Base-by-base conservation (phyloP, 208 protist species). In the Crithidia bombi region DNA sequence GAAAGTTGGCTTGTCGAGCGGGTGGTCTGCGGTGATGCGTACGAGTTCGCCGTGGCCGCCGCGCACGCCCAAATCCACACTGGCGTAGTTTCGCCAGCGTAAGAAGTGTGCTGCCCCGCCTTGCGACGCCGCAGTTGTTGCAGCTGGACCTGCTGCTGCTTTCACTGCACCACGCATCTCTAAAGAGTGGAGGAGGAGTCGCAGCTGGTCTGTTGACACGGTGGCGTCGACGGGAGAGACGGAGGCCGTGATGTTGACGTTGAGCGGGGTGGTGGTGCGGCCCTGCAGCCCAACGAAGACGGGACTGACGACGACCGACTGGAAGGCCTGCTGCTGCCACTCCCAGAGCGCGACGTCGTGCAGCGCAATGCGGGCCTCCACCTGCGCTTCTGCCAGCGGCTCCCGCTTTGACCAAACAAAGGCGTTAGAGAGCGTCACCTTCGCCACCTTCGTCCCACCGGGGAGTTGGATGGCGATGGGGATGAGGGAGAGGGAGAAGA, bases 341-440 rank as follows among this genome's bases (percentile, higher is more conserved):
- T 92, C 83, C 78, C 75, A 85, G 2, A 87, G 49, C 17, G 61
- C 63, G 38, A 85, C 47, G 23, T 82, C 69, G 46, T 87, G 82
- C n/a, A 89, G 21, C 23, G 78, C 87, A n/a, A 89, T 49, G 52
- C 79, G 70, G 1, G 71, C 73, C 61, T 92, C 83, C 38, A 87
- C 52, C 52, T 72, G 49, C 32, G 77, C 81, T 1, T 77, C 72
- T 33, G 54, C 56, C 28, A 62, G 32, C 12, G 33, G 44, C 51
- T 83, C 79, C 58, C 55, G 35, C 61, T 75, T 85, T 5, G 83
- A 92, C 61, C 79, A 87, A 10, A 88, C 30, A 44, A 83, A 71
- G 49, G 68, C 76, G 65, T 84, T 85, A 15, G 76, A 78, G 39
- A 92, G 33, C 28, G 78, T 78, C 25, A 88, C 49, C 26, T 72